A percentile compares a stretch with the other conserved stretches of the same genome.
phyloP scores from a whole-genome alignment of 2,329 filamentous ascomycete genomes.

The Tolypocladium endophyticum region DNA sequence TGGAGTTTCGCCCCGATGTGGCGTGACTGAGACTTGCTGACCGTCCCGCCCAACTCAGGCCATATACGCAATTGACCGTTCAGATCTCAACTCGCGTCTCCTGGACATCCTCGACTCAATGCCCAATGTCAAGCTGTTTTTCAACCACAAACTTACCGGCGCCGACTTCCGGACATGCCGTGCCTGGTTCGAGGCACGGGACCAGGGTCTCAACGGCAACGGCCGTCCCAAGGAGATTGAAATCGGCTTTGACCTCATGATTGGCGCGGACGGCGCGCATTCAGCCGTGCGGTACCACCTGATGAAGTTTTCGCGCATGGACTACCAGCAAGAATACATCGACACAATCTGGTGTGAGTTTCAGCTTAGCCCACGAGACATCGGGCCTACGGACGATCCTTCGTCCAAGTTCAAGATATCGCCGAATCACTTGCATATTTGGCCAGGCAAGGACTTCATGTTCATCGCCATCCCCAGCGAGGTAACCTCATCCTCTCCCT shows the following conservation, averaged over 20 bases:
- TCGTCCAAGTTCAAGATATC: slow-evolving; percentile 62
- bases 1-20: slow-evolving; percentile 13
- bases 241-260: slow-evolving; percentile 80
- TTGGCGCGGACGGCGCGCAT: slow-evolving; percentile 92
- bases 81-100: slow-evolving; percentile 69
- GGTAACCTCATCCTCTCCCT: slow-evolving; percentile 20
- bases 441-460: slow-evolving; percentile 91
- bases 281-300: slow-evolving; percentile 84
- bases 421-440: slow-evolving; percentile 92
- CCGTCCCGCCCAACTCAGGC: slow-evolving; percentile 36
- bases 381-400: slow-evolving; percentile 14
- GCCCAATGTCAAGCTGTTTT: slow-evolving; percentile 84
- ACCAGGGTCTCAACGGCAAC: slow-evolving; percentile 23
- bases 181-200: slow-evolving; percentile 73
- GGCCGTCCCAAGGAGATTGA: slow-evolving; percentile 61
- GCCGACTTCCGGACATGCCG: slow-evolving; percentile 70
- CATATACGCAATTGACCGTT: slow-evolving; percentile 79
- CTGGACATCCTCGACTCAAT: slow-evolving; percentile 74
- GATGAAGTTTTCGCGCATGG: slow-evolving; percentile 89
- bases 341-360: slow-evolving; percentile 98
- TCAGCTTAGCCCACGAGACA: slow-evolving; percentile 51
- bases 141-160: slow-evolving; percentile 86
- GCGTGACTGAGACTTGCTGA: not conserved
- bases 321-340: slow-evolving; percentile 90
- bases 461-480: slow-evolving; percentile 88